Evolutionary conservation across 164 flowering plant species (phyloP).

Genomic region (Vitis cinerea): DNA sequence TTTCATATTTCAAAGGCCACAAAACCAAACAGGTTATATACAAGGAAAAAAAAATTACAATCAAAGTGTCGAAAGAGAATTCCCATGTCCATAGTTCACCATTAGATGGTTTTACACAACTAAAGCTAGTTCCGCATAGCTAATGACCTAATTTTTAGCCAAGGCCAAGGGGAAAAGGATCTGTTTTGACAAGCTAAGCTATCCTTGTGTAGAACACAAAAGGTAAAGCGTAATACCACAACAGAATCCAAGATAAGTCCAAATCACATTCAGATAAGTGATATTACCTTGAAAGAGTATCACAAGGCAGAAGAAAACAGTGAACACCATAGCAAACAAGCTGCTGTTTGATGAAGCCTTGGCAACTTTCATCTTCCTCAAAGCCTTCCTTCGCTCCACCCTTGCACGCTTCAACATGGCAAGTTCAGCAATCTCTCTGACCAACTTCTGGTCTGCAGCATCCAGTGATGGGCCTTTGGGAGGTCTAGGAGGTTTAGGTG

Average conservation of each 20-base stretch:
- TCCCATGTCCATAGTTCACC: no score
- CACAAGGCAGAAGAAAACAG: constrained; percentile 59
- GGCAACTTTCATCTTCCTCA: constrained; percentile 65
- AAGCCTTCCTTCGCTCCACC: constrained; percentile 59
- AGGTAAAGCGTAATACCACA: neutral
- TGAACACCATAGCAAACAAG: constrained; percentile 55
- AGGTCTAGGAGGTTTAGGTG: constrained; percentile 73
- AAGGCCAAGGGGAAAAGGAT: no score
- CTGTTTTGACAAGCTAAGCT: no score
- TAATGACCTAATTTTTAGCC: no score
- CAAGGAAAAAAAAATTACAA: no score
- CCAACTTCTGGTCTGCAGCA: constrained; percentile 66
- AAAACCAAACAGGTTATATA: no score
- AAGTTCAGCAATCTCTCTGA: constrained; percentile 61
- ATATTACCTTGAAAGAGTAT: constrained; percentile 66
- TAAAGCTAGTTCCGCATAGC: no score
- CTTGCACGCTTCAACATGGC: constrained; percentile 76
- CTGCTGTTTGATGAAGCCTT: constrained; percentile 47
- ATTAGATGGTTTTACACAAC: no score
- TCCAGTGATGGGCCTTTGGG: constrained; percentile 65
- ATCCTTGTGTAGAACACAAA: no score
- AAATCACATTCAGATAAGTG: neutral
- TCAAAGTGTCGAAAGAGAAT: no score
- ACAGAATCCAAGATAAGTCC: neutral
- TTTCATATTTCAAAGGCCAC: no score